These are phyloP conservation scores for Arctostaphylos glauca DNA, from an alignment of 148 eudicot species.

Conservation along the genomic window DNA sequence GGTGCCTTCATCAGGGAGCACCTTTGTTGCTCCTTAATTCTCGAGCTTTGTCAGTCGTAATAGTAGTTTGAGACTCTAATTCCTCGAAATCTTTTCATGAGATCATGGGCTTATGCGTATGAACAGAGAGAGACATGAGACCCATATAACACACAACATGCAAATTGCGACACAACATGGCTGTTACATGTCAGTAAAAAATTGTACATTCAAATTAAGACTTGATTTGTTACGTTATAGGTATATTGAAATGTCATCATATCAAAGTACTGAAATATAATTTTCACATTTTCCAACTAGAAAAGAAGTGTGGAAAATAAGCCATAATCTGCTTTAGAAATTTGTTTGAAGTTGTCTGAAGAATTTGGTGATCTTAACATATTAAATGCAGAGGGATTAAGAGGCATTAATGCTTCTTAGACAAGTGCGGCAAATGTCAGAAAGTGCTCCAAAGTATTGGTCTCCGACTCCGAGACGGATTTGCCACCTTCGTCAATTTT, in stretches of 20 bases:
- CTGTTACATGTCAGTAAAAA: not conserved
- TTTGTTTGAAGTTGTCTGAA: too few relatives aligned
- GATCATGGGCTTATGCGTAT: not conserved
- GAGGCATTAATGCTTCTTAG: too few relatives aligned
- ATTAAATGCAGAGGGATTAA: too few relatives aligned
- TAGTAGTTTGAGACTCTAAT: conserved; percentile 1
- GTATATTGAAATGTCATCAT: not conserved
- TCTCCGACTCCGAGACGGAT: too few relatives aligned
- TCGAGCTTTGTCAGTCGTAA: not conserved
- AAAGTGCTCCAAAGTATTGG: too few relatives aligned
- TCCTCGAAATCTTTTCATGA: not conserved
- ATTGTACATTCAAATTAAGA: not conserved
- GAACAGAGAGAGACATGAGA: not conserved
- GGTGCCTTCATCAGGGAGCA: not conserved
- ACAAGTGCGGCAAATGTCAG: too few relatives aligned
- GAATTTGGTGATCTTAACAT: too few relatives aligned
- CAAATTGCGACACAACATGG: not conserved
- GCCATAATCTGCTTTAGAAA: too few relatives aligned
- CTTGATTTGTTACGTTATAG: not conserved
- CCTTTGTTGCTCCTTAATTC: not conserved
- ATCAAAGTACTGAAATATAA: too few relatives aligned
- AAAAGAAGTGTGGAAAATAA: too few relatives aligned
- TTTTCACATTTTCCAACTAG: too few relatives aligned
- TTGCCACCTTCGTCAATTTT: too few relatives aligned
- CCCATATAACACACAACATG: not conserved